phyloP scores from a whole-genome alignment of 2,329 filamentous ascomycete genomes.

The Akanthomyces muscarius region DNA sequence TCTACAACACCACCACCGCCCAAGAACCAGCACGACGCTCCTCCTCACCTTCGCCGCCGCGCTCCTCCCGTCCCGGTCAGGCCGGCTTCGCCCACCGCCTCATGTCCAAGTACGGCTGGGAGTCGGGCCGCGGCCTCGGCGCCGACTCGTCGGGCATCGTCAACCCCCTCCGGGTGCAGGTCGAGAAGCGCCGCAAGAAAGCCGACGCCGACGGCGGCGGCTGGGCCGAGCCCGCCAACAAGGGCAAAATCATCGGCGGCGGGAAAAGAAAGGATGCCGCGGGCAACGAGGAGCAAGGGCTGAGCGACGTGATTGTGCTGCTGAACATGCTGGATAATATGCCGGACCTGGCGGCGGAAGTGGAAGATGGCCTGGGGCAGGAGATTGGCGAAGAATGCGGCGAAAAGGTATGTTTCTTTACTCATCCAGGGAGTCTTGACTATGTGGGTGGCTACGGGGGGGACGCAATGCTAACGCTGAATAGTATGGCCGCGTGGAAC shows the following conservation, averaged over 20 bases:
- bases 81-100: conserved; percentile 81
- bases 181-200: conserved; percentile 80
- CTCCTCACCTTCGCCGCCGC: conserved; percentile 24
- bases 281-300: conserved; percentile 58
- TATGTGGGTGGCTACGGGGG: too few relatives aligned
- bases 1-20: conserved; percentile 50
- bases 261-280: conserved; percentile 54
- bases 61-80: conserved; percentile 70
- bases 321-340: conserved; percentile 83
- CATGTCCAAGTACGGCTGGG: conserved; percentile 93
- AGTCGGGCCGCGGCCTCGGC: conserved; percentile 80
- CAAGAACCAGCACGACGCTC: conserved; percentile 39
- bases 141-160: conserved; percentile 78
- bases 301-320: conserved; percentile 79
- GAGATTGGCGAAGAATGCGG: conserved; percentile 94
- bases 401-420: conserved; percentile 54
- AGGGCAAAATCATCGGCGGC: conserved; percentile 78
- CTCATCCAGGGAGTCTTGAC: not conserved
- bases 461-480: not conserved
- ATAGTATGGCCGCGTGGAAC: conserved; percentile 78
- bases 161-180: conserved; percentile 75
- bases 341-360: conserved; percentile 69
- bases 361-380: conserved; percentile 73
- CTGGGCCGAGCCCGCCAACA: conserved; percentile 64
- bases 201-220: conserved; percentile 76